Conservation (phyloP, 768 basidiomycete species). For the Gloeostereum incarnatum region DNA sequence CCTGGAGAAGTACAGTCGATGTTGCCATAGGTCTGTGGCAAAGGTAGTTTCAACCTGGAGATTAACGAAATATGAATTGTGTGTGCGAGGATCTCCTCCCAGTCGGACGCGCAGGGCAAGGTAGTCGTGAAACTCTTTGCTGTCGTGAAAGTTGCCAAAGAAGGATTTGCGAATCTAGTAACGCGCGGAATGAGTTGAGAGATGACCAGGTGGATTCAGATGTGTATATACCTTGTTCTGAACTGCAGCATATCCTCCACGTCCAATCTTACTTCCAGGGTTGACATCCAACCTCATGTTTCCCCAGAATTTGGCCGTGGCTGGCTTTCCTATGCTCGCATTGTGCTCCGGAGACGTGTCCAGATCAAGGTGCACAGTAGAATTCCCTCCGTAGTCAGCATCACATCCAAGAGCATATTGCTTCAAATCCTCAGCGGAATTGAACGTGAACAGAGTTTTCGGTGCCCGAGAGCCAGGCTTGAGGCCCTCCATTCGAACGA, state of each 20-base stretch:
- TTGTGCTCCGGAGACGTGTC: constrained; percentile 42
- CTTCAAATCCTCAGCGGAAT: constrained; percentile 43
- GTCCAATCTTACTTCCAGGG: constrained; percentile 54
- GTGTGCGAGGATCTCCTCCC: constrained; percentile 66
- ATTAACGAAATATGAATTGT: constrained; percentile 88
- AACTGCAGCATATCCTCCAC: constrained; percentile 89
- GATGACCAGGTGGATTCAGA: constrained; percentile 1
- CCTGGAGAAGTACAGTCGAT: constrained; percentile 73
- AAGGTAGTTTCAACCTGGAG: constrained; percentile 81
- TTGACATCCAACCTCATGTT: constrained; percentile 65
- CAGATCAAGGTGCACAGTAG: constrained; percentile 69
- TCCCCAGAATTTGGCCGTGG: constrained; percentile 72
- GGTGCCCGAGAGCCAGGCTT: constrained; percentile 51
- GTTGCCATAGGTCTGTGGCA: constrained; percentile 89
- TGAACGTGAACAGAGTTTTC: constrained; percentile 58
- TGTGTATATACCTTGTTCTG: constrained; percentile 57
- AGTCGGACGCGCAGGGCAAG: constrained; percentile 73
- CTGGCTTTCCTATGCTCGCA: constrained; percentile 31
- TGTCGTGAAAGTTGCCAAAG: constrained; percentile 81
- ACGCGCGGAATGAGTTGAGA: background rate
- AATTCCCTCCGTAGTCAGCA: constrained; percentile 78
- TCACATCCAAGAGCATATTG: constrained; percentile 80
- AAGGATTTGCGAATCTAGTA: constrained; percentile 67
- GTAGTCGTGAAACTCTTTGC: constrained; percentile 75
- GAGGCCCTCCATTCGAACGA: constrained; percentile 71